A percentile compares a stretch with the other conserved stretches of the same genome.
These are phyloP conservation scores for Cordyceps fumosorosea DNA, from an alignment of 2,329 filamentous ascomycete genomes.

Conservation along the genomic window DNA sequence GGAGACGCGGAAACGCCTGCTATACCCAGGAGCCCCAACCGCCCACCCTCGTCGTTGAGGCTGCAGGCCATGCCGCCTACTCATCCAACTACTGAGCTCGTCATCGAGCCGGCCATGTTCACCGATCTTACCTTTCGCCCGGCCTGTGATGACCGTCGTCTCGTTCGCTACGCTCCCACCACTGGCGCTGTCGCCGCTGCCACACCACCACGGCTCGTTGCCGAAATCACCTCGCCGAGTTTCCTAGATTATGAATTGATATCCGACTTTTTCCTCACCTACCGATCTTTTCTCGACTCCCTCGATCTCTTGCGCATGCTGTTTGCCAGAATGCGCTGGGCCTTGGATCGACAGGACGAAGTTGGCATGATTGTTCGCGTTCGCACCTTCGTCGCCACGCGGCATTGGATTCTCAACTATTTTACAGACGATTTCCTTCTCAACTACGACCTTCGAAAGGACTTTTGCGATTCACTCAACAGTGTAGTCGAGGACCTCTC, in stretches of 20 bases:
- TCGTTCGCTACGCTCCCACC: slow-evolving; percentile 72
- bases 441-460: slow-evolving; percentile 63
- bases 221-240: slow-evolving; percentile 91
- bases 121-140: slow-evolving; percentile 75
- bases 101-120: slow-evolving; percentile 71
- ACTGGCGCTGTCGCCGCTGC: slow-evolving; percentile 77
- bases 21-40: slow-evolving; percentile 19
- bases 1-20: slow-evolving; percentile 23
- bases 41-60: slow-evolving; percentile 32
- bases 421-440: slow-evolving; percentile 90
- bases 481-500: slow-evolving; percentile 51
- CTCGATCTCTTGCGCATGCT: slow-evolving; percentile 75
- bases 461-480: slow-evolving; percentile 80
- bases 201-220: slow-evolving; percentile 82
- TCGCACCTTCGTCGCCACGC: slow-evolving; percentile 86
- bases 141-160: slow-evolving; percentile 65
- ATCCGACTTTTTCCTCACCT: slow-evolving; percentile 97
- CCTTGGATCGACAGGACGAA: slow-evolving; percentile 71
- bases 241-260: slow-evolving; percentile 96
- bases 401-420: slow-evolving; percentile 98
- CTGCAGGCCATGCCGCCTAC: slow-evolving; percentile 37
- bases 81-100: slow-evolving; percentile 42
- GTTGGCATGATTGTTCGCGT: slow-evolving; percentile 91
- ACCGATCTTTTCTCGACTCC: slow-evolving; percentile 75
- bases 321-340: slow-evolving; percentile 80